Conservation (phyloP, 2,329 filamentous ascomycete genomes). For the Penicillium sp. region DNA sequence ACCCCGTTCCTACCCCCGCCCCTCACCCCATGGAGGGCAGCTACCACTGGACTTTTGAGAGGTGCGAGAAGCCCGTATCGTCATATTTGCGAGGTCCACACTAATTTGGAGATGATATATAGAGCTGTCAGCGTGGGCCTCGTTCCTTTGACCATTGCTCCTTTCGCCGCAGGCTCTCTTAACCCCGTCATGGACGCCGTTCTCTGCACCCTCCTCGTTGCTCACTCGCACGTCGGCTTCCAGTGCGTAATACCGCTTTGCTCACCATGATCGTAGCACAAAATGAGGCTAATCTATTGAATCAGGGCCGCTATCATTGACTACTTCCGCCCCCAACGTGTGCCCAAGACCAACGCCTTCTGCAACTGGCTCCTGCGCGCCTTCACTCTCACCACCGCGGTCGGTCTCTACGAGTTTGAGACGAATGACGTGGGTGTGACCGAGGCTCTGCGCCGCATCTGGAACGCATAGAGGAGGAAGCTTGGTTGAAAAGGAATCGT, state of each 20-base stretch:
- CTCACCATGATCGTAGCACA: not conserved
- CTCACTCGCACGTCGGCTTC: conserved; percentile 96
- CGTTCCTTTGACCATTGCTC: conserved; percentile 79
- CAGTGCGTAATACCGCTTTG: conserved; percentile 50
- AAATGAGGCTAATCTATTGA: conserved; percentile 11
- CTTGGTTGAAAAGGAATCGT: conserved; percentile 21
- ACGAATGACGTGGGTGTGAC: conserved; percentile 95
- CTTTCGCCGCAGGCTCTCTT: conserved; percentile 84
- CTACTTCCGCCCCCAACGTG: conserved; percentile 71
- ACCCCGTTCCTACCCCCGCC: conserved; percentile 68
- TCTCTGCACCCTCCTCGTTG: conserved; percentile 72
- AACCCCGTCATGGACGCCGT: conserved; percentile 84
- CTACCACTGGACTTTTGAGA: conserved; percentile 98
- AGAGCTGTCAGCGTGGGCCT: conserved; percentile 73
- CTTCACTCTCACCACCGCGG: conserved; percentile 71
- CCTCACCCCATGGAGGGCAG: conserved; percentile 76
- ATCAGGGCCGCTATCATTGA: conserved; percentile 69
- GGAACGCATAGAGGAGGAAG: conserved; percentile 58
- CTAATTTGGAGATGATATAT: conserved; percentile 4
- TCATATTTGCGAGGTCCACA: not conserved
- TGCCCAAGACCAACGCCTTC: conserved; percentile 61
- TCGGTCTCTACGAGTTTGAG: conserved; percentile 97
- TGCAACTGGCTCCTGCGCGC: conserved; percentile 73
- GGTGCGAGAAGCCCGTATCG: conserved; percentile 36
- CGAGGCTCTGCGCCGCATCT: conserved; percentile 80